Evolutionary conservation across 2,329 filamentous ascomycete genomes (phyloP).

Genomic region (Colletotrichum falcatum): DNA sequence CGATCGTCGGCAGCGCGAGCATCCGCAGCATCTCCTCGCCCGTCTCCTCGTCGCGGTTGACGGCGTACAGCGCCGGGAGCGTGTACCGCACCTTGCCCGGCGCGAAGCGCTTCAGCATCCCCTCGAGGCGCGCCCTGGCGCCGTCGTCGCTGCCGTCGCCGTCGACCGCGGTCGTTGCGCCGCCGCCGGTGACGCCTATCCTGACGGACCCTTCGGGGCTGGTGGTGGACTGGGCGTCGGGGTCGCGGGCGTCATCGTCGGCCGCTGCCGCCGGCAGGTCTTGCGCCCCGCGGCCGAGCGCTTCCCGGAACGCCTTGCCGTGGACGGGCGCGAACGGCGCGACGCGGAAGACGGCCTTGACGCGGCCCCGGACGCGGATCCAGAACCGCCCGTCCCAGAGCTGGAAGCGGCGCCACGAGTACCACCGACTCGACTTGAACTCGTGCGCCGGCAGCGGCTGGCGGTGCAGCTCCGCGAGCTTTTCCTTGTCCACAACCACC

Average conservation of each 20-base stretch:
- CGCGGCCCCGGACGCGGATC: constrained; percentile 61
- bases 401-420: constrained; percentile 49
- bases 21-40: constrained; percentile 52
- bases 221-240: fast-evolving
- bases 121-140: constrained; percentile 52
- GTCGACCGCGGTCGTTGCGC: background rate
- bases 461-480: constrained; percentile 16
- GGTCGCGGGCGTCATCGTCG: too few relatives aligned
- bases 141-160: background rate
- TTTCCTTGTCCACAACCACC: background rate
- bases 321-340: constrained; percentile 59
- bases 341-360: constrained; percentile 56
- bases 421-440: constrained; percentile 43
- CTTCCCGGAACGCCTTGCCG: constrained; percentile 61
- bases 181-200: background rate
- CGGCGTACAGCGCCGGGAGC: constrained; percentile 65
- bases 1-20: constrained; percentile 66
- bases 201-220: background rate
- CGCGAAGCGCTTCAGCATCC: constrained; percentile 61
- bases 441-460: background rate
- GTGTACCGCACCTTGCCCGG: constrained; percentile 68
- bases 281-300: constrained; percentile 49
- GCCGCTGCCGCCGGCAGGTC: background rate
- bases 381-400: constrained; percentile 74
- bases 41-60: constrained; percentile 46